A percentile compares a stretch with the other conserved stretches of the same genome.
These are phyloP conservation scores for Camelina laxa DNA, from an alignment of 345 rosid genomes.

Conservation along the genomic window DNA sequence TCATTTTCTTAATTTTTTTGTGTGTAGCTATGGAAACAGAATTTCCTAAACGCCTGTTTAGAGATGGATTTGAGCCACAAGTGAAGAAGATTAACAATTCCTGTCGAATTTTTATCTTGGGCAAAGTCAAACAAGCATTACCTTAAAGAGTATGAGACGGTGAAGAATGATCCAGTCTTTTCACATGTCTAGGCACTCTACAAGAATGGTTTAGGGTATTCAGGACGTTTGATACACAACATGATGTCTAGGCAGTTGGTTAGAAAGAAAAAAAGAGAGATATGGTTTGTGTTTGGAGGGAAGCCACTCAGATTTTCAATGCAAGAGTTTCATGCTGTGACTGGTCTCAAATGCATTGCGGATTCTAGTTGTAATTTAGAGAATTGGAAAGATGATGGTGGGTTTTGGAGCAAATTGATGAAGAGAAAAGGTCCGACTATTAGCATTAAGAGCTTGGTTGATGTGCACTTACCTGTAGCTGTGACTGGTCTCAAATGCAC, in stretches of 20 bases:
- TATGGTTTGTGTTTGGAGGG: too few relatives aligned
- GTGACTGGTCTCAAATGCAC: too few relatives aligned
- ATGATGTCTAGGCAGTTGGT: not conserved
- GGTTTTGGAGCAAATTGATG: not conserved
- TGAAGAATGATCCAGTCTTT: not conserved
- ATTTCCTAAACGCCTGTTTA: not conserved
- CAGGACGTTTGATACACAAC: not conserved
- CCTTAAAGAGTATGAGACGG: accelerated
- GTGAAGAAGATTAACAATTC: not conserved
- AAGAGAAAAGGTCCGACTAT: not conserved
- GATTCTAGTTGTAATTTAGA: not conserved
- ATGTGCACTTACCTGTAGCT: not conserved
- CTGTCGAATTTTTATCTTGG: not conserved
- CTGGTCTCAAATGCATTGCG: not conserved
- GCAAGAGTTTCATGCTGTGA: not conserved
- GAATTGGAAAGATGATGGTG: not conserved
- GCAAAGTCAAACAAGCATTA: not conserved
- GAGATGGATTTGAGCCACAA: not conserved
- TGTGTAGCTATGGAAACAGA: not conserved
- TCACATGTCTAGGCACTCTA: not conserved
- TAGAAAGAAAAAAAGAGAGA: not conserved
- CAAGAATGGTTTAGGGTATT: not conserved
- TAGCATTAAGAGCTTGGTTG: not conserved
- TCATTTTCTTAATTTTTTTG: too few relatives aligned
- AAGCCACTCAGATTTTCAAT: not conserved